Base-by-base conservation (phyloP, 148 eudicot genomes). In the Simmondsia chinensis region DNA sequence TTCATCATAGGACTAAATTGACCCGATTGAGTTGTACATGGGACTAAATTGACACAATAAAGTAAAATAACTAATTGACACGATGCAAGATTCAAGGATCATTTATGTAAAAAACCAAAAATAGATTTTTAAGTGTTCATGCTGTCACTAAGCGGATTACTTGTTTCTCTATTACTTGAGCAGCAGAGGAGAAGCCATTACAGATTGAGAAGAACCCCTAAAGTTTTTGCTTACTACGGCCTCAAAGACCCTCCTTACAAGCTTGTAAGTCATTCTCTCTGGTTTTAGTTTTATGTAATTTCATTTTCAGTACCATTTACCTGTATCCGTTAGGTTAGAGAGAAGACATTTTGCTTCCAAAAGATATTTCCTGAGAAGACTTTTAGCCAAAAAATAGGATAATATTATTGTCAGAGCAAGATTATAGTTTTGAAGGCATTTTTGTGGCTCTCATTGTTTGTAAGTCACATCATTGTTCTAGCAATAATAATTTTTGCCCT, bases 221-320 rank as follows among this genome's bases (percentile, higher is more conserved):
- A 57, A 23, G 64, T 89, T 52, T 31, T 46, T 59, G 80, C 93
- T 39, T 84, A 89, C 62, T 72, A 89, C 53, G 87, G 95, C 53
- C 51, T 89, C 46, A 73, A 62, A 65, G 39, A 30, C 43, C 95
- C 95, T 37, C 95, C 93, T 30, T 89, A 89, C 55, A 67, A 71
- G 43, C 91, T 89, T 39, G 97, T 89, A 58, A 84, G 95, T 68
- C 10, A 12, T 34, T 47, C 36, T 25, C 20, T n/a, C 2, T 11
- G 23, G 25, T 13, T 24, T 16, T 20, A 13, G 17, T 4, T 30
- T 36, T 6, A 1, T 50, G 46, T 12, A 12, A 33, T 24, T 46
- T 19, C 22, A 13, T 7, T 17, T 38, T 49, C 2, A 21, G 18
- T 23, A 9, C 31, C 9, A 7, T 48, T 30, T 25, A 19, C 26